A percentile compares a stretch with the other conserved stretches of the same genome.
These are phyloP conservation scores for Theobroma cacao DNA, from an alignment of 345 rosid genomes.

Conservation along the genomic window DNA sequence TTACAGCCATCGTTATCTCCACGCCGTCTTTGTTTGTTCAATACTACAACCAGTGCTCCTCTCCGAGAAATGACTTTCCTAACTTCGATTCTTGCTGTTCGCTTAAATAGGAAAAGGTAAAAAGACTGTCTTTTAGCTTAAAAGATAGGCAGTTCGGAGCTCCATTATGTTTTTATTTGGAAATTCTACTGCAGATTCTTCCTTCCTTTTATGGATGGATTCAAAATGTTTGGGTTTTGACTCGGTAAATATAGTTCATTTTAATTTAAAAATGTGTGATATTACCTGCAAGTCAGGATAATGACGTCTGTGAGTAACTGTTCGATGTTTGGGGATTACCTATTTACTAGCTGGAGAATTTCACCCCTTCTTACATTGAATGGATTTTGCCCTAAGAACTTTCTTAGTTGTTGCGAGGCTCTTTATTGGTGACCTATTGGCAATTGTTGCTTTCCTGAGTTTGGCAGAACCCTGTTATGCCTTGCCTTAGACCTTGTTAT, in stretches of 20 bases:
- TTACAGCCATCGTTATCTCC: conserved; percentile 81
- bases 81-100: conserved; percentile 83
- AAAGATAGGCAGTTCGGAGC: background rate
- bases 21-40: conserved; percentile 73
- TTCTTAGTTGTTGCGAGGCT: background rate
- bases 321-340: background rate
- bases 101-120: conserved; percentile 73
- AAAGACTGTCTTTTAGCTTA: background rate
- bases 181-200: background rate
- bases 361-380: background rate
- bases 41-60: conserved; percentile 59
- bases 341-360: background rate
- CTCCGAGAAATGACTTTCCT: conserved; percentile 72
- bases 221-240: background rate
- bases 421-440: background rate
- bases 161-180: background rate
- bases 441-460: background rate
- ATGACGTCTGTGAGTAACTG: background rate
- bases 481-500: background rate
- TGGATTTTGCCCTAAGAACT: background rate
- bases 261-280: background rate
- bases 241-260: background rate
- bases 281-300: background rate
- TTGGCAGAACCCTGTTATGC: background rate
- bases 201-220: background rate